Evolutionary conservation across 345 rosid species (phyloP).

Genomic region (Firmiana major): DNA sequence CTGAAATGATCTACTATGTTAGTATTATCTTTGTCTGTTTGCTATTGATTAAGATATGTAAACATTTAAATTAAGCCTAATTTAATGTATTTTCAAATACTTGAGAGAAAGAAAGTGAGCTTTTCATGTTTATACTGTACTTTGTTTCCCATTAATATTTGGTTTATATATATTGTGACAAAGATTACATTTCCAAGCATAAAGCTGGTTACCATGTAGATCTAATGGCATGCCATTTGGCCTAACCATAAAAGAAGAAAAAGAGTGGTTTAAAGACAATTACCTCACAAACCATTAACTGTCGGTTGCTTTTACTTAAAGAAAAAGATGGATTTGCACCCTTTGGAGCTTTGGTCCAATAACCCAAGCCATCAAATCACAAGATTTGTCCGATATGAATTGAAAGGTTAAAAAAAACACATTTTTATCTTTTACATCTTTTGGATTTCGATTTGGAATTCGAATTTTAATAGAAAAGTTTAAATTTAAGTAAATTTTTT

Average conservation of each 20-base stretch:
- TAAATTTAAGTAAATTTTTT: not conserved
- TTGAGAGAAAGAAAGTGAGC: not conserved
- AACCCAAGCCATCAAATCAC: not conserved
- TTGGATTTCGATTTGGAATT: no score
- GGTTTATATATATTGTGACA: not conserved
- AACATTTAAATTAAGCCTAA: not conserved
- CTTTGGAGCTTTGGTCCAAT: not conserved
- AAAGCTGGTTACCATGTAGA: conserved; percentile 5
- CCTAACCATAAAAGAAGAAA: not conserved
- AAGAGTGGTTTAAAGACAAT: not conserved
- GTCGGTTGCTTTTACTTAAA: conserved; percentile 6
- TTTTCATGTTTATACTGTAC: not conserved
- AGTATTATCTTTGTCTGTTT: not conserved
- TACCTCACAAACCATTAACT: not conserved
- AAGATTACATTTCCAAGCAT: not conserved
- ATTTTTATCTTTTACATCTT: no score
- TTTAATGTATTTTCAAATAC: not conserved
- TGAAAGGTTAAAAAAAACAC: not conserved
- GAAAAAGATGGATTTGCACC: not conserved
- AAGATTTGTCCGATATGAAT: not conserved
- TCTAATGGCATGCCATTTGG: conserved; percentile 4
- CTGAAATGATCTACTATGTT: not conserved
- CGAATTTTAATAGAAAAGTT: not conserved
- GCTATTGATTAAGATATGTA: not conserved
- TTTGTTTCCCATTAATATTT: not conserved